A percentile compares a stretch with the other conserved stretches of the same genome.
Conservation (phyloP, 495 filamentous ascomycete genomes). For the Tuber melanosporum region DNA sequence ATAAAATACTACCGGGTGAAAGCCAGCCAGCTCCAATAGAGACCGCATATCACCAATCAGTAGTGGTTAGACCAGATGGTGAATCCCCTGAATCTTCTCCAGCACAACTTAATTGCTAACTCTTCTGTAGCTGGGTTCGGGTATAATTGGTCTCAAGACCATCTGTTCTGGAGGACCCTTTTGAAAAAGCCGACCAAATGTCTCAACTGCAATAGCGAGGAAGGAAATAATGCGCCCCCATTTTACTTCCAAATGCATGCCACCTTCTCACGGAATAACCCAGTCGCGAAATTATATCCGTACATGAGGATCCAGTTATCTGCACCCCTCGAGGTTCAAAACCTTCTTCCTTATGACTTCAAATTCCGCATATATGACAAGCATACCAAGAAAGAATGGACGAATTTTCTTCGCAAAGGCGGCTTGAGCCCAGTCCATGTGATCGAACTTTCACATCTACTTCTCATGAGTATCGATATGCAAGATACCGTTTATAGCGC, state of each 20-base stretch:
- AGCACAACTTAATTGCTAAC: constrained; percentile 13
- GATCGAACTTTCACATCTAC: constrained; percentile 85
- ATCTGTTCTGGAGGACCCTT: constrained; percentile 85
- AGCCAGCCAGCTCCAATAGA: constrained; percentile 86
- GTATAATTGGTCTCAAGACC: constrained; percentile 85
- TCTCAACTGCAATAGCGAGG: constrained; percentile 77
- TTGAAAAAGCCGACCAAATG: constrained; percentile 75
- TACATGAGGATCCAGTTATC: constrained; percentile 89
- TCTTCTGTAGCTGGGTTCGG: constrained; percentile 62
- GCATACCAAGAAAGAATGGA: constrained; percentile 96
- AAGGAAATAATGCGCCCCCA: constrained; percentile 64
- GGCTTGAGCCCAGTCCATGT: constrained; percentile 96
- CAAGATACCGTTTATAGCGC: constrained; percentile 90
- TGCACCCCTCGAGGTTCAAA: constrained; percentile 88
- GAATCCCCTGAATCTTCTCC: not conserved
- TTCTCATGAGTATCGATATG: constrained; percentile 88
- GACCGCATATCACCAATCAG: constrained; percentile 78
- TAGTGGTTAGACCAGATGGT: constrained; percentile 88
- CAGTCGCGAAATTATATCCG: constrained; percentile 75
- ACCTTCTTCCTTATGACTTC: constrained; percentile 93
- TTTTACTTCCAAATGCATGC: constrained; percentile 97
- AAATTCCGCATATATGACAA: constrained; percentile 98
- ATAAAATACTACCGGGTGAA: constrained; percentile 92
- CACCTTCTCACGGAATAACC: constrained; percentile 70
- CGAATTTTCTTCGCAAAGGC: constrained; percentile 92